A percentile compares a stretch with the other conserved stretches of the same genome.
These are phyloP conservation scores for Gonium pectorale DNA, from an alignment of 139 green algal species.

Conservation along the genomic window DNA sequence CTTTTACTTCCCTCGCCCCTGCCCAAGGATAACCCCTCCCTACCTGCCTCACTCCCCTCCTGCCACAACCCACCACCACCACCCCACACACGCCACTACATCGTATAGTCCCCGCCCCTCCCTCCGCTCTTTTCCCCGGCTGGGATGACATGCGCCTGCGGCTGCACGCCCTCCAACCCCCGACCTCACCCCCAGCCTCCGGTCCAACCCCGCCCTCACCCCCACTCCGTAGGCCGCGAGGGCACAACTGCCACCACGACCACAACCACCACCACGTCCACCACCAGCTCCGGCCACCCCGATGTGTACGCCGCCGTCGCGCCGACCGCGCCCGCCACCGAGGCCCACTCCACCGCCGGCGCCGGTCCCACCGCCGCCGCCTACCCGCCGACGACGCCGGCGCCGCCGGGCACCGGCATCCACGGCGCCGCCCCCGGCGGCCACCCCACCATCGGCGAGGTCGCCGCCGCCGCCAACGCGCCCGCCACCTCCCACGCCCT, in stretches of 20 bases:
- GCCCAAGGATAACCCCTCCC: no score
- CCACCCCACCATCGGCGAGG: not conserved
- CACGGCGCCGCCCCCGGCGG: not conserved
- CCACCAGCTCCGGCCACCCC: not conserved
- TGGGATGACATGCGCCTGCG: not conserved
- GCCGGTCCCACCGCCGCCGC: not conserved
- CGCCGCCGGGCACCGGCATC: no score
- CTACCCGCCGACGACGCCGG: not conserved
- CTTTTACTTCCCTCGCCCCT: no score
- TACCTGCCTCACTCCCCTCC: no score
- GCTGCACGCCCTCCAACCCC: no score
- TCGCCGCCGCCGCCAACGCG: conserved; percentile 9
- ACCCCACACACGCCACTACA: not conserved
- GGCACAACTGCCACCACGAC: not conserved
- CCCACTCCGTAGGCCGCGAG: not conserved
- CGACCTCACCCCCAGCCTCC: not conserved
- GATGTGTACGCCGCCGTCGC: not conserved
- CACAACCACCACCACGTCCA: not conserved
- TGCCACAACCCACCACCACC: no score
- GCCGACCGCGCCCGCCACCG: not conserved
- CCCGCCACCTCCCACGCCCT: not conserved
- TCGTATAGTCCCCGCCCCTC: not conserved
- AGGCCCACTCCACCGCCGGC: not conserved
- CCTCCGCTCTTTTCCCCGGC: not conserved
- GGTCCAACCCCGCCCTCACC: not conserved